Evolutionary conservation across 1,284 basidiomycete species (phyloP), one percentile per base, ranked within the genome.

Genomic region (Ustilago bromivora): DNA sequence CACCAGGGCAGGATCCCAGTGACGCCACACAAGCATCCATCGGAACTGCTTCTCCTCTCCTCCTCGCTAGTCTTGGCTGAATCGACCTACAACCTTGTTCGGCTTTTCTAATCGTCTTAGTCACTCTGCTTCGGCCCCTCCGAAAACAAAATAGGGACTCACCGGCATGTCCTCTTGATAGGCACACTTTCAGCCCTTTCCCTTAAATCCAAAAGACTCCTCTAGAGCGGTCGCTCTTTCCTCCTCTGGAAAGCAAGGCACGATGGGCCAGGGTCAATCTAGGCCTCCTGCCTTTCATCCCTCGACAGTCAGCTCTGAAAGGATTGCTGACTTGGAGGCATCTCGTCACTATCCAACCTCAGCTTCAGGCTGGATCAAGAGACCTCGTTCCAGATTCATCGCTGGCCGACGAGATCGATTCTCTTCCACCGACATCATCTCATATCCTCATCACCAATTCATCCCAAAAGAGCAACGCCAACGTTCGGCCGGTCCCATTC

Each of bases 221-320:
- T 40, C n/a, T 5, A 15, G 17, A 32, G 3, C 41, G 51, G 34
- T 36, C 19, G 43, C 9, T 17, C 28, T 38, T 13, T 38, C 17
- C 36, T n/a, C 10, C 17, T 15, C 34, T 41, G 32, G 13, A 17
- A 8, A 54, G 2, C 12, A 19, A 23, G n/a, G 28, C 57, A 60
- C 23, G 32, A 72, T 72, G 71, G 71, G 71, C n/a, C 65, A 72
- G 19, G 57, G 57, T 32, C 71, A 67, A 10, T 72, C 71, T 12
- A 58, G 41, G 19, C 3, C 52, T 9, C 46, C 59, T 7, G 28
- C 60, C 23, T 60, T 15, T 51, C 57, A 61, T n/a, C 61, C 53
- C 0, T 55, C 47, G 17, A 36, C 57, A 4, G 47, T 57, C 23
- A 43, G 64, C 10, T 60, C 58, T 6, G 57, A 56, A 35, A 60